phyloP scores from a whole-genome alignment of 306 rosid species.

The Dicorynia guianensis region DNA sequence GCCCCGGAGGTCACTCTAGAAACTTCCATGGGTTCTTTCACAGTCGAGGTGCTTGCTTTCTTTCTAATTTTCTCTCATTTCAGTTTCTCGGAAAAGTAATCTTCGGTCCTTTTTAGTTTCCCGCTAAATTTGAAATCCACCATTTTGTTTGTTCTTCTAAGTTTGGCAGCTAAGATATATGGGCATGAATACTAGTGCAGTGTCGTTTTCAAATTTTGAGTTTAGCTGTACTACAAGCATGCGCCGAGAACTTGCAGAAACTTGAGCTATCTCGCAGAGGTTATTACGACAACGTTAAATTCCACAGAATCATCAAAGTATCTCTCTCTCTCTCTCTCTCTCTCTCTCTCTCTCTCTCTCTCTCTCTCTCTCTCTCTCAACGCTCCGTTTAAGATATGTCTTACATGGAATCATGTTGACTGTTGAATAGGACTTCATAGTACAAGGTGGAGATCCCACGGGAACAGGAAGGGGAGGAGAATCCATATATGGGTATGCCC shows the following conservation, averaged over 20 bases:
- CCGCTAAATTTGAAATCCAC: background rate
- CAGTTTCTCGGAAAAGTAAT: constrained; percentile 25
- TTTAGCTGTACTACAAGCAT: constrained; percentile 87
- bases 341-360: background rate
- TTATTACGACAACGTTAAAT: constrained; percentile 88
- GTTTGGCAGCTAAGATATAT: background rate
- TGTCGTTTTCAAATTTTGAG: background rate
- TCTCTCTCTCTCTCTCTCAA: background rate
- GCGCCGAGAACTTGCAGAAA: constrained; percentile 96
- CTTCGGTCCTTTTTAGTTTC: background rate
- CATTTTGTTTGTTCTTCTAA: background rate
- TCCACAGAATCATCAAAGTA: constrained; percentile 98
- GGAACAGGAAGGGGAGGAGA: constrained; percentile 99
- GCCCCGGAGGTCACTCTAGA: constrained; percentile 94
- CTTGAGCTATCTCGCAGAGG: constrained; percentile 96
- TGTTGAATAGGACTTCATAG: constrained; percentile 83
- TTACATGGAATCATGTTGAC: constrained; percentile 33
- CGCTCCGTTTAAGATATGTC: constrained; percentile 7
- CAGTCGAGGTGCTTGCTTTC: constrained; percentile 68
- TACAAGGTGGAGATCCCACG: constrained; percentile 99
- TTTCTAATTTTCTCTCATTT: background rate
- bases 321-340: background rate
- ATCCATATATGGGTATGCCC: constrained; percentile 86
- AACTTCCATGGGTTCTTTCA: constrained; percentile 94
- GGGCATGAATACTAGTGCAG: background rate